phyloP scores from a whole-genome alignment of 2,329 filamentous ascomycete genomes.

The Diaporthe australafricana region DNA sequence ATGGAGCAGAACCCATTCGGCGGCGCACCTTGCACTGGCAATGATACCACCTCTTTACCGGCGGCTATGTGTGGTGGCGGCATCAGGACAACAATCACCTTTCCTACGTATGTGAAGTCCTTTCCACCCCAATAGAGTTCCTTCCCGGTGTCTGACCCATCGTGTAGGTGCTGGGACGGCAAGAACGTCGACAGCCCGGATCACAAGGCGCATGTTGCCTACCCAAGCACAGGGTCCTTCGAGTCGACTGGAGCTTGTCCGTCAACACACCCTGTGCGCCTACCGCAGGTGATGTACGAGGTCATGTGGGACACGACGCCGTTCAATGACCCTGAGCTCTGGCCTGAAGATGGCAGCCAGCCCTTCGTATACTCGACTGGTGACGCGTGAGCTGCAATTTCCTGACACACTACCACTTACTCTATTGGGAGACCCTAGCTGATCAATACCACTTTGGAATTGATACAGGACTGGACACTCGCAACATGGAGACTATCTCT shows the following conservation, averaged over 20 bases:
- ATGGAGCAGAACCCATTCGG: conserved; percentile 42
- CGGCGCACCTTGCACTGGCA: conserved; percentile 43
- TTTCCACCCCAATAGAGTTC: background rate
- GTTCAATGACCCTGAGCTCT: conserved; percentile 48
- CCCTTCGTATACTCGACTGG: conserved; percentile 45
- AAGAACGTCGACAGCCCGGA: conserved; percentile 59
- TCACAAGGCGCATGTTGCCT: conserved; percentile 56
- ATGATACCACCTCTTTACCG: conserved; percentile 53
- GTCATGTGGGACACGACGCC: conserved; percentile 57
- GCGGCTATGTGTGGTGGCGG: conserved; percentile 51
- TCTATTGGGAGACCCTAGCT: background rate
- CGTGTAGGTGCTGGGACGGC: conserved; percentile 65
- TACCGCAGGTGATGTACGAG: conserved; percentile 59
- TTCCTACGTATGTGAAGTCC: conserved; percentile 47
- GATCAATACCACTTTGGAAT: background rate
- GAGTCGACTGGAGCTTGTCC: conserved; percentile 50
- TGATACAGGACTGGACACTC: conserved; percentile 32
- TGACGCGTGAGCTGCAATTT: conserved; percentile 39
- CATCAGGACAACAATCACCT: conserved; percentile 56
- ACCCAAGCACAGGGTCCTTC: conserved; percentile 52
- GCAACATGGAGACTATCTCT: conserved; percentile 38
- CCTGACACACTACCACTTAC: background rate
- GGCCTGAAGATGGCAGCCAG: conserved; percentile 41
- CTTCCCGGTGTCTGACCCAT: conserved; percentile 38
- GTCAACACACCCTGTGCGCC: conserved; percentile 53